Evolutionary conservation across 768 basidiomycete genomes (phyloP).

Genomic region (Lentinula boryana): DNA sequence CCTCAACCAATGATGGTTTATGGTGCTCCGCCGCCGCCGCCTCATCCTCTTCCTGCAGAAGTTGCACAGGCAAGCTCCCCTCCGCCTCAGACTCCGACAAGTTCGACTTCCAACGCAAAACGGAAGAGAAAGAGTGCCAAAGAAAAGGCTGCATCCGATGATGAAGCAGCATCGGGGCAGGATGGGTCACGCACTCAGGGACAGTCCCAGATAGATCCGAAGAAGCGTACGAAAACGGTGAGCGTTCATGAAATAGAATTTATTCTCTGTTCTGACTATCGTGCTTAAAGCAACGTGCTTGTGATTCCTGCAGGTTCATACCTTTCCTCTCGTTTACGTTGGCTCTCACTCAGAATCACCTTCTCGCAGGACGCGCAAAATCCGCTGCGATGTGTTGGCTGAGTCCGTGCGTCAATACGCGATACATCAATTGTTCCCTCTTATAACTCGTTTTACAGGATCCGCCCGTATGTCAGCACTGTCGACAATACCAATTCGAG

Average conservation of each 20-base stretch:
- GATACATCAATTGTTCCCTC: not conserved
- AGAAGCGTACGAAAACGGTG: conserved; percentile 90
- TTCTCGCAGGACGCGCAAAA: conserved; percentile 69
- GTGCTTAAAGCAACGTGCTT: conserved; percentile 57
- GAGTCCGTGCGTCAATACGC: conserved; percentile 33
- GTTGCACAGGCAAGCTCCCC: conserved; percentile 6
- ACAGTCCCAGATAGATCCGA: conserved; percentile 45
- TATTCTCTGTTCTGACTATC: conserved; percentile 9
- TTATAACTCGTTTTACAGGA: conserved; percentile 29
- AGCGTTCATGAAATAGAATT: conserved; percentile 7
- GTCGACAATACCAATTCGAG: conserved; percentile 89
- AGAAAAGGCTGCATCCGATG: conserved; percentile 50
- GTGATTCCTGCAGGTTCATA: conserved; percentile 61
- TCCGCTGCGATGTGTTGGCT: conserved; percentile 85
- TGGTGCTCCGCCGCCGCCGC: conserved; percentile 34
- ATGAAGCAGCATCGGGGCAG: conserved; percentile 48
- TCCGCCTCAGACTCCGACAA: conserved; percentile 26
- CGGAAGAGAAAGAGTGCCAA: conserved; percentile 59
- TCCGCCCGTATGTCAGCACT: conserved; percentile 85
- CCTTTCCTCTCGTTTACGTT: not conserved
- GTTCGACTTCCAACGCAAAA: conserved; percentile 38
- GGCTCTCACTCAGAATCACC: not conserved
- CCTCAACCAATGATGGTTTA: conserved; percentile 72
- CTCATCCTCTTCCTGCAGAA: conserved; percentile 33
- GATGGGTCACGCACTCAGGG: conserved; percentile 27